Conservation (phyloP, 352 stramenopile species). For the Globisporangium lucens region DNA sequence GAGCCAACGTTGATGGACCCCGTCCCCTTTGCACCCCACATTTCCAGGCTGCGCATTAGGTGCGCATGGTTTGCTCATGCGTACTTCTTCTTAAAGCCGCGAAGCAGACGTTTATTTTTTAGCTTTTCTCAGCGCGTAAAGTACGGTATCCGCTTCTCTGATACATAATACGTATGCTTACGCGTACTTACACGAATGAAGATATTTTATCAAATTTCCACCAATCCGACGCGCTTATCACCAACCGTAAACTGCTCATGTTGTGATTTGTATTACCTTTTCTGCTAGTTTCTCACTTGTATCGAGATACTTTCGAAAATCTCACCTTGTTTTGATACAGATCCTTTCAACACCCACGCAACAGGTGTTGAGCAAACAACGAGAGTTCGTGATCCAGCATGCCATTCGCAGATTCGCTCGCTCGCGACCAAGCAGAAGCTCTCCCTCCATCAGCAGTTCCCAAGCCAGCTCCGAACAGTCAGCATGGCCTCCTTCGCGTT, state of each 20-base stretch:
- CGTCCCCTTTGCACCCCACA: constrained; percentile 8
- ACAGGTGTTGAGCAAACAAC: no score
- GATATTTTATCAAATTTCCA: constrained; percentile 1
- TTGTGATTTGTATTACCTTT: not conserved
- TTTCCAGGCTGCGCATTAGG: not conserved
- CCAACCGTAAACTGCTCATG: not conserved
- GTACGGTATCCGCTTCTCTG: not conserved
- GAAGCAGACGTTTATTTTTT: not conserved
- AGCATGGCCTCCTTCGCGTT: constrained; percentile 65
- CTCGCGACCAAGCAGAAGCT: constrained; percentile 14
- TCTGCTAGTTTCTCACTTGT: not conserved
- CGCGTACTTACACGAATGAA: not conserved
- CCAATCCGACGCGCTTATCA: not conserved
- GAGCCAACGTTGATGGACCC: not conserved
- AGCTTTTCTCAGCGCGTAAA: not conserved
- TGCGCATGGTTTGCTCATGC: not conserved
- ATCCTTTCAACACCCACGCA: not conserved
- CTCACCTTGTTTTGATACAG: not conserved
- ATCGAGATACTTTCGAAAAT: not conserved
- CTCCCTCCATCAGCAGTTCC: not conserved
- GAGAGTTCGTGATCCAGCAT: not conserved
- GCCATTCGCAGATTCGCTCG: constrained; percentile 38
- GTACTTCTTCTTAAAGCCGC: not conserved
- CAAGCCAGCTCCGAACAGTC: not conserved
- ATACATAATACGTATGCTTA: not conserved